Conservation (phyloP, 2,329 filamentous ascomycete species). For the Fusarium pilosicola region DNA sequence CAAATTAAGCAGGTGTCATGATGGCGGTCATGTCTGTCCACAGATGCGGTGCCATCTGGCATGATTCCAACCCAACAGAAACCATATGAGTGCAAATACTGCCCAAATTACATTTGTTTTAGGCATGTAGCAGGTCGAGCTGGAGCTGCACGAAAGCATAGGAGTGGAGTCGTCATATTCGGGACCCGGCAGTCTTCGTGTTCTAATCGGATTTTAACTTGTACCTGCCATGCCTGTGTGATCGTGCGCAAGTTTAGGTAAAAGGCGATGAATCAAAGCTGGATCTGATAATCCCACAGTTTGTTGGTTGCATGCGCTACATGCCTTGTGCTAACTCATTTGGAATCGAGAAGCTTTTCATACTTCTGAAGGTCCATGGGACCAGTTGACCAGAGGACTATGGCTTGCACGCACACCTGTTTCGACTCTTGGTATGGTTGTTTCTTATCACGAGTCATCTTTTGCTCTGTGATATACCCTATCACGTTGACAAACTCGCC, state of each 20-base stretch:
- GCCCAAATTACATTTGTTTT: conserved; percentile 36
- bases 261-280: not conserved
- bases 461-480: conserved; percentile 72
- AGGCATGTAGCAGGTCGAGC: conserved; percentile 34
- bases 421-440: conserved; percentile 19
- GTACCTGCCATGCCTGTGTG: conserved; percentile 30
- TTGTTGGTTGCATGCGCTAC: not conserved
- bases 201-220: conserved; percentile 41
- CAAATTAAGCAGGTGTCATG: conserved; percentile 33
- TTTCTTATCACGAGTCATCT: conserved; percentile 11
- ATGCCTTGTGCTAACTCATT: not conserved
- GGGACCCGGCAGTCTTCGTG: conserved; percentile 34
- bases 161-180: conserved; percentile 39
- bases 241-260: conserved; percentile 2
- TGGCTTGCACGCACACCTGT: conserved; percentile 71
- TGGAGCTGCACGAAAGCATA: conserved; percentile 33
- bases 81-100: conserved; percentile 32
- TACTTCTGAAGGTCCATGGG: conserved; percentile 78
- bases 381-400: conserved; percentile 81
- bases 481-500: conserved; percentile 93
- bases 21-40: conserved; percentile 50
- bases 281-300: conserved; percentile 4
- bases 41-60: conserved; percentile 60
- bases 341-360: conserved; percentile 62
- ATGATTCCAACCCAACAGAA: conserved; percentile 43